Conservation (phyloP, 2,329 filamentous ascomycete species). For the Pseudogymnoascus sp. region DNA sequence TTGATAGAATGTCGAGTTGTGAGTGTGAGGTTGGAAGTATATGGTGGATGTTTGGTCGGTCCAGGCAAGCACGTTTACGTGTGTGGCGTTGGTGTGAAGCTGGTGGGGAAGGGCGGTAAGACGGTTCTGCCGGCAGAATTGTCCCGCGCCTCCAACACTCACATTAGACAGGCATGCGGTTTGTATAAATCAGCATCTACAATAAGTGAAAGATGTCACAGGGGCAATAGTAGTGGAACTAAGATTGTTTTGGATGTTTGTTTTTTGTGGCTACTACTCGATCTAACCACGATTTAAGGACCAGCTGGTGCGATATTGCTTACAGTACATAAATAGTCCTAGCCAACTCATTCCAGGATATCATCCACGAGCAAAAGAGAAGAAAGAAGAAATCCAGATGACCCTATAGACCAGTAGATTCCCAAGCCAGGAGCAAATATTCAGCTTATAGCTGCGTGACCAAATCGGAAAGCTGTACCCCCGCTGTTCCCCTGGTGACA, state of each 20-base stretch:
- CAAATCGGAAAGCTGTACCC: constrained; percentile 37
- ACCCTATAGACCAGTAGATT: not conserved
- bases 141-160: no score
- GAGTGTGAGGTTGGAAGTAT: not conserved
- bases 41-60: not conserved
- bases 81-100: not conserved
- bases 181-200: not conserved
- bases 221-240: not conserved
- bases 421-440: not conserved
- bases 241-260: not conserved
- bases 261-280: not conserved
- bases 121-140: not conserved
- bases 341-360: not conserved
- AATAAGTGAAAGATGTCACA: not conserved
- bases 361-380: not conserved
- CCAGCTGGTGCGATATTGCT: not conserved
- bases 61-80: not conserved
- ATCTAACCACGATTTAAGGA: not conserved
- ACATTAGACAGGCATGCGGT: not conserved
- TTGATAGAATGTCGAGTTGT: not conserved
- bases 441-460: constrained; percentile 26
- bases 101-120: not conserved
- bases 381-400: not conserved
- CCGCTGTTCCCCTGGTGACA: constrained; percentile 47
- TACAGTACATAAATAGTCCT: not conserved